These are phyloP conservation scores for Nyssa sinensis DNA, from an alignment of 148 eudicot species.

Conservation along the genomic window DNA sequence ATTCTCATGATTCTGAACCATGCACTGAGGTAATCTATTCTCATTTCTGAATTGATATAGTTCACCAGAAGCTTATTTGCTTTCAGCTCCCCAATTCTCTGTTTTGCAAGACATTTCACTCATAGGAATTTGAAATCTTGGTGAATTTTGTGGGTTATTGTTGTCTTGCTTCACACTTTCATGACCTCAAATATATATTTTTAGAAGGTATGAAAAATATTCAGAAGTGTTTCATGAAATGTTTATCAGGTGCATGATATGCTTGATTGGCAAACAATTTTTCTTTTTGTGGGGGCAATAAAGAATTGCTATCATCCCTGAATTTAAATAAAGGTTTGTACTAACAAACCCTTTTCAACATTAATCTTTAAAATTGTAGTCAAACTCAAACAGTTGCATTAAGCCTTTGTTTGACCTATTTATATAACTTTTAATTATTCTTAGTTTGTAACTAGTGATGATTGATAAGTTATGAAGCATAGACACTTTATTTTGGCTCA, in stretches of 20 bases:
- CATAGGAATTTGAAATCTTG: background rate
- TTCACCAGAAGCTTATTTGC: background rate
- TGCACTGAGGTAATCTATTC: conserved; percentile 68
- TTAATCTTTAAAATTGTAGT: too few relatives aligned
- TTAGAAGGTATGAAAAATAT: background rate
- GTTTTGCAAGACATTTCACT: background rate
- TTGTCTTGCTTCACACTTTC: conserved; percentile 6
- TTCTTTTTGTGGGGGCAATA: background rate
- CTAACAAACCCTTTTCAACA: background rate
- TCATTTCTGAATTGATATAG: background rate
- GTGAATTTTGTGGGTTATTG: background rate
- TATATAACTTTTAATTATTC: too few relatives aligned
- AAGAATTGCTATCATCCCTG: background rate
- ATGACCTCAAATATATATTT: too few relatives aligned
- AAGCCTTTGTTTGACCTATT: too few relatives aligned
- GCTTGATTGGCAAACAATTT: background rate
- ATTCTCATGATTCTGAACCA: conserved; percentile 94
- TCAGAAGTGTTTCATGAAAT: background rate
- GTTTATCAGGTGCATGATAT: conserved; percentile 1
- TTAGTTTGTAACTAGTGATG: too few relatives aligned
- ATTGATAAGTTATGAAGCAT: too few relatives aligned
- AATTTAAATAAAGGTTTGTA: too few relatives aligned
- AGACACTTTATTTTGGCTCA: too few relatives aligned
- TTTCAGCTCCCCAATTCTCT: conserved; percentile 2
- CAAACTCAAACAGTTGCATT: too few relatives aligned